Evolutionary conservation across 2,329 filamentous ascomycete genomes (phyloP).

Genomic region (Paecilomyces niveus): DNA sequence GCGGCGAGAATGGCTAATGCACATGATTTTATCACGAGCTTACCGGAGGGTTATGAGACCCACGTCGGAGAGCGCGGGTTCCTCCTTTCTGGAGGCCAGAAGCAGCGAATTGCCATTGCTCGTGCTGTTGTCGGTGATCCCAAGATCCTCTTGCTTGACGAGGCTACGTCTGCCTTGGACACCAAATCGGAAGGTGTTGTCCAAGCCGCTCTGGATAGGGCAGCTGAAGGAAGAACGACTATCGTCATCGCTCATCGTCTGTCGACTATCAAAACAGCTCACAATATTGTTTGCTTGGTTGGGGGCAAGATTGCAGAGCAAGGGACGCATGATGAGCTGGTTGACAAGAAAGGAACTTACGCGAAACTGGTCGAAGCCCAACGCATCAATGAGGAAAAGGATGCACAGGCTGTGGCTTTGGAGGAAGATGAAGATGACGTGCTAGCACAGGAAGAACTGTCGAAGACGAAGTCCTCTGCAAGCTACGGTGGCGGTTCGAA

Average conservation of each 20-base stretch:
- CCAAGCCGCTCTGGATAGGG: conserved; percentile 82
- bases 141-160: conserved; percentile 85
- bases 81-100: conserved; percentile 86
- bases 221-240: conserved; percentile 79
- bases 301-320: conserved; percentile 84
- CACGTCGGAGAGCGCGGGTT: conserved; percentile 95
- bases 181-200: conserved; percentile 93
- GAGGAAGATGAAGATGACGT: conserved; percentile 19
- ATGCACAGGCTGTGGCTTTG: conserved; percentile 22
- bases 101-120: conserved; percentile 93
- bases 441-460: conserved; percentile 20
- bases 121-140: conserved; percentile 85
- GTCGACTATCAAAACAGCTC: conserved; percentile 86
- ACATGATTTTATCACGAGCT: conserved; percentile 75
- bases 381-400: conserved; percentile 58
- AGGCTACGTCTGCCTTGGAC: conserved; percentile 89
- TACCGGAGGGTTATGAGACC: conserved; percentile 87
- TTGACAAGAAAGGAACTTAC: conserved; percentile 67
- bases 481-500: conserved; percentile 20
- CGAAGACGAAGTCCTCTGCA: conserved; percentile 25
- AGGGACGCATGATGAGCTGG: conserved; percentile 74
- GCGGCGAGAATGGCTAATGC: conserved; percentile 90
- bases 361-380: conserved; percentile 82
- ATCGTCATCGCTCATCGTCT: conserved; percentile 94
- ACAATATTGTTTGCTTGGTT: conserved; percentile 94